Evolutionary conservation across 2,329 filamentous ascomycete species (phyloP).

Genomic region (Bipolaris victoriae): DNA sequence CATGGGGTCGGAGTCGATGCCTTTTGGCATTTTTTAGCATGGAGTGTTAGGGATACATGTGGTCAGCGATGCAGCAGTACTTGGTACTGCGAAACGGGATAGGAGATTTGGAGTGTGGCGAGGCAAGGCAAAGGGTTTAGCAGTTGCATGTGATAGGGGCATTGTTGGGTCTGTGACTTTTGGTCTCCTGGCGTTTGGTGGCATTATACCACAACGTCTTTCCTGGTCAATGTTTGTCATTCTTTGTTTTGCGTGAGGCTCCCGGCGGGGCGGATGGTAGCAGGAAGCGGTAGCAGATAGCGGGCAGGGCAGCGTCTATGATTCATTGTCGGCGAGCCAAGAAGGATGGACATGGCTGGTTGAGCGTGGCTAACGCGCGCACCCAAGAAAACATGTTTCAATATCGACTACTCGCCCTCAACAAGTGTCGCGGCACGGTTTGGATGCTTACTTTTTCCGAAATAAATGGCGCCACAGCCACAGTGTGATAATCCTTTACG

Average conservation of each 20-base stretch:
- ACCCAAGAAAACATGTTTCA: constrained; percentile 10
- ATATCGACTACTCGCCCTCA: constrained; percentile 1
- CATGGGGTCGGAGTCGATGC: constrained; percentile 31
- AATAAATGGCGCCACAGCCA: constrained; percentile 4
- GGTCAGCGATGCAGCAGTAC: constrained; percentile 7
- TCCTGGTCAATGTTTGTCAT: constrained; percentile 19
- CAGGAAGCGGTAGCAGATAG: not conserved
- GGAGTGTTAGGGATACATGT: constrained; percentile 9
- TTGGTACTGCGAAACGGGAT: constrained; percentile 23
- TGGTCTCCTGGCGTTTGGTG: constrained; percentile 25
- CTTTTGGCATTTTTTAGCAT: constrained; percentile 24
- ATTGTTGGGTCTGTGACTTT: constrained; percentile 23
- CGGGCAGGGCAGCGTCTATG: not conserved
- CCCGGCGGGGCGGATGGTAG: not conserved
- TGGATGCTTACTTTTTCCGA: not conserved
- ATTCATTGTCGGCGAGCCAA: constrained; percentile 7
- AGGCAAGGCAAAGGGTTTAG: constrained; percentile 15
- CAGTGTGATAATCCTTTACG: not conserved
- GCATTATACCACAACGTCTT: constrained; percentile 42
- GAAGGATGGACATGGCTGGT: constrained; percentile 10
- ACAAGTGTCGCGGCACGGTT: not conserved
- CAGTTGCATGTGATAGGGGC: constrained; percentile 14
- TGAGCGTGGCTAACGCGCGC: not conserved
- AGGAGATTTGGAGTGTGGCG: not conserved
- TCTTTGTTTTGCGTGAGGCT: constrained; percentile 11